Evolutionary conservation across 2,329 filamentous ascomycete genomes (phyloP).

Genomic region (Clonostachys byssicola): DNA sequence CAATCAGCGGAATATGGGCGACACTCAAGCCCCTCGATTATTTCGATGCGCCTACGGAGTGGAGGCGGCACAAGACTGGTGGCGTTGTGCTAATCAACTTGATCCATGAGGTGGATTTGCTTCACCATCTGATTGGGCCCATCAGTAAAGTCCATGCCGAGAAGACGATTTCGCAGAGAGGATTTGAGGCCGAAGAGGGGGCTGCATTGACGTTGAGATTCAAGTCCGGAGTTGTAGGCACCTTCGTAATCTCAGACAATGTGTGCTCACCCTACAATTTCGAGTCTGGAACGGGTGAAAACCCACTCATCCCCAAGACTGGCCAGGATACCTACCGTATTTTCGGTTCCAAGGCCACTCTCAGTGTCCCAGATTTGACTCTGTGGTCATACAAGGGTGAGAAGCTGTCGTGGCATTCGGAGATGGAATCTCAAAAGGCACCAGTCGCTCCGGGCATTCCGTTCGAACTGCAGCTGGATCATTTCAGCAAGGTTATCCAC

Average conservation of each 20-base stretch:
- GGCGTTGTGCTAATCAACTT: constrained; percentile 54
- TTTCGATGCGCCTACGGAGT: constrained; percentile 40
- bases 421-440: constrained; percentile 20
- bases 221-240: constrained; percentile 47
- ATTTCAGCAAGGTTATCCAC: constrained; percentile 44
- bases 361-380: constrained; percentile 51
- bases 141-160: constrained; percentile 48
- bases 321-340: constrained; percentile 45
- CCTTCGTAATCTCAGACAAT: constrained; percentile 50
- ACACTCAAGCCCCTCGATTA: constrained; percentile 45
- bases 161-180: constrained; percentile 33
- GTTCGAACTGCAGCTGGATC: constrained; percentile 46
- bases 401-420: constrained; percentile 33
- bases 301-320: constrained; percentile 41
- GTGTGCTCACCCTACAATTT: constrained; percentile 48
- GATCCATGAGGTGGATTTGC: constrained; percentile 55
- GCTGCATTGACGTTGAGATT: constrained; percentile 49
- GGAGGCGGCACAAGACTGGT: constrained; percentile 36
- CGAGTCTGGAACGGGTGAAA: constrained; percentile 55
- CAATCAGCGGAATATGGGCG: constrained; percentile 51
- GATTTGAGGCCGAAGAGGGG: constrained; percentile 49
- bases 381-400: constrained; percentile 37
- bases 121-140: constrained; percentile 51
- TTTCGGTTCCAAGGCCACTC: constrained; percentile 43
- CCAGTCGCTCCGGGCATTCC: constrained; percentile 21